These are phyloP conservation scores for Paramyrothecium sp. DNA, from an alignment of 2,329 filamentous ascomycete species.

Conservation along the genomic window DNA sequence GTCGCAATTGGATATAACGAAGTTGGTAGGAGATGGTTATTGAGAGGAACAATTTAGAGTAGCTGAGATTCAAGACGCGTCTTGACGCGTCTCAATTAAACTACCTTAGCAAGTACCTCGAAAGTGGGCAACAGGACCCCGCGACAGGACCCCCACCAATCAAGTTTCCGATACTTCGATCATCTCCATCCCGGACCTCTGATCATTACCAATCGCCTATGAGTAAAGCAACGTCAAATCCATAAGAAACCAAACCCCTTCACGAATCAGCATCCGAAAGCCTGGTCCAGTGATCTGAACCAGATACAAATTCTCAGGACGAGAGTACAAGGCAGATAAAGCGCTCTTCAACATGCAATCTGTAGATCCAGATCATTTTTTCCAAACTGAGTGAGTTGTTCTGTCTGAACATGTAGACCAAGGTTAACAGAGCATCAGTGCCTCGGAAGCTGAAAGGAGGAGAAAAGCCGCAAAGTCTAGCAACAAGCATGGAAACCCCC, in stretches of 20 bases:
- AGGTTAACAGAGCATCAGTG: constrained; percentile 31
- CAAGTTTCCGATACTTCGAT: neutral
- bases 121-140: constrained; percentile 21
- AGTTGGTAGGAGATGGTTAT: constrained; percentile 9
- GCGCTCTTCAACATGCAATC: constrained; percentile 58
- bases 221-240: too few species aligned
- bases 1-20: neutral
- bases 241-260: too few species aligned
- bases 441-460: constrained; percentile 43
- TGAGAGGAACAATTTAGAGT: neutral
- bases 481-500: constrained; percentile 81
- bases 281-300: too few species aligned
- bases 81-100: constrained; percentile 39
- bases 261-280: too few species aligned
- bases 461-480: constrained; percentile 68
- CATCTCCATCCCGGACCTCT: too few species aligned
- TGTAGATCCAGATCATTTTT: constrained; percentile 78
- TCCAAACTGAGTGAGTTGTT: constrained; percentile 78
- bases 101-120: neutral
- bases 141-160: constrained; percentile 14
- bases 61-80: constrained; percentile 32
- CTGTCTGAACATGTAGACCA: neutral
- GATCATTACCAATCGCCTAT: too few species aligned
- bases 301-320: too few species aligned
- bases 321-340: neutral